Conservation (phyloP, 2,329 filamentous ascomycete species). For the Calonectria montana region DNA sequence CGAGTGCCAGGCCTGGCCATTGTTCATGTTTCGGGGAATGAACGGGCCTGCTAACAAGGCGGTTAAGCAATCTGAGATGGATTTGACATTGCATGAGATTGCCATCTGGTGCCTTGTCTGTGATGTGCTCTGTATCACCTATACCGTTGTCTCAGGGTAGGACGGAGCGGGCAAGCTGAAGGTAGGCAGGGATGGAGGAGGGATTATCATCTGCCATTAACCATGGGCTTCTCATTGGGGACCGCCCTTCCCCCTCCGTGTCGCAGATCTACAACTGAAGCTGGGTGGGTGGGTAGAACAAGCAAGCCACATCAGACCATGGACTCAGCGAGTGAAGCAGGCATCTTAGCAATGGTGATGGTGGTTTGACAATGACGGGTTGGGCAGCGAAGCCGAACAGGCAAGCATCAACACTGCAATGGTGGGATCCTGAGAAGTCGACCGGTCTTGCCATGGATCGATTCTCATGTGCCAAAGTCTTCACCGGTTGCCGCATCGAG, state of each 20-base stretch:
- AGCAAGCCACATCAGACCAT: conserved; percentile 28
- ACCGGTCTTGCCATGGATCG: background rate
- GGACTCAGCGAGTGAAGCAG: conserved; percentile 23
- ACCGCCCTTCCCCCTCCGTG: conserved; percentile 5
- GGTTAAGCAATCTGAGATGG: background rate
- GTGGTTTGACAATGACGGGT: conserved; percentile 17
- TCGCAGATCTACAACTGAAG: conserved; percentile 22
- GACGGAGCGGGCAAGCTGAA: background rate
- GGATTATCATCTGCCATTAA: background rate
- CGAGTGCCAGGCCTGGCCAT: background rate
- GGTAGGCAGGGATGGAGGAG: background rate
- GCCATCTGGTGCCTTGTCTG: background rate
- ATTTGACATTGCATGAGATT: conserved; percentile 2
- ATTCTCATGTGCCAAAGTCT: conserved; percentile 8
- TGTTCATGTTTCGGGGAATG: conserved; percentile 14
- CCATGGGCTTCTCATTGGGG: background rate
- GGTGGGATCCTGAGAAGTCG: background rate
- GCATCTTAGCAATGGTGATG: background rate
- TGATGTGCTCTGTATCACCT: background rate
- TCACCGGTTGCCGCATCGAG: conserved; percentile 9
- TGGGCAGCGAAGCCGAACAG: background rate
- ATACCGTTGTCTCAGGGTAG: conserved; percentile 14
- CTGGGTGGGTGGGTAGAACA: conserved; percentile 25
- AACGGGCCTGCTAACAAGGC: background rate
- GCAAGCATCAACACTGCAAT: background rate